Evolutionary conservation across 345 rosid genomes (phyloP), one percentile per base, ranked within the genome.

Genomic region (Citrus maxima): DNA sequence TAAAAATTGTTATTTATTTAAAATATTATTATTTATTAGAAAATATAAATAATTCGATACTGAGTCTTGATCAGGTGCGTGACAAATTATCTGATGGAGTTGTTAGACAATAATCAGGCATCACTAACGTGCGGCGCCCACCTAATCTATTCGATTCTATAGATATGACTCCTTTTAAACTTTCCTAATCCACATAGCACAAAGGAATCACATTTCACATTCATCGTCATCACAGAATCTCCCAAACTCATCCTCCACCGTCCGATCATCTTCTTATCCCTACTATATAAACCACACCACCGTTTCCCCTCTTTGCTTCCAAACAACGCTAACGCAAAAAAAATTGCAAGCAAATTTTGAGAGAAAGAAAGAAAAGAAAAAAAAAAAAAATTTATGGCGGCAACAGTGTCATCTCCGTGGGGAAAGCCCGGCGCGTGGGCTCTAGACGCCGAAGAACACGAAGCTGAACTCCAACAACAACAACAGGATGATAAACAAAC

Each of bases 401-500:
- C 98, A 30, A 86, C 91, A 0, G 90, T 86, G 25, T 88, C 97
- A 37, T 93, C 99, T 86, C 91, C 91, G 4, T 97, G 99, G 99
- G 84, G 87, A 21, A 97, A 97, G 84, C 95, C 99, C 22, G 98
- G 98, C 37, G 89, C 97, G 10, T 97, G 99, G 98, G 98, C 99
- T 55, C 87, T 90, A 5, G 98, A 93, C 70, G 91, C 98, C 46
- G 98, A 97, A 63, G 93, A 91, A 67, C 85, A 91, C 76, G 99
- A 93, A 68, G 92, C 84, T 1, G 94, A 94, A 46, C 90, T 89
- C 81, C 87, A 82, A 70, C 88, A 86, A 54, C 86, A 91, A 46
- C 73, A 75, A 66, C 74, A 81, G 61, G 34, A 86, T 16, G 58
- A 18, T 4, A 54, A 73, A 37, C 70, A 76, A 49, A 24, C 9